These are phyloP conservation scores for Lachnum nothofagi DNA, from an alignment of 2,329 filamentous ascomycete species.

Conservation along the genomic window DNA sequence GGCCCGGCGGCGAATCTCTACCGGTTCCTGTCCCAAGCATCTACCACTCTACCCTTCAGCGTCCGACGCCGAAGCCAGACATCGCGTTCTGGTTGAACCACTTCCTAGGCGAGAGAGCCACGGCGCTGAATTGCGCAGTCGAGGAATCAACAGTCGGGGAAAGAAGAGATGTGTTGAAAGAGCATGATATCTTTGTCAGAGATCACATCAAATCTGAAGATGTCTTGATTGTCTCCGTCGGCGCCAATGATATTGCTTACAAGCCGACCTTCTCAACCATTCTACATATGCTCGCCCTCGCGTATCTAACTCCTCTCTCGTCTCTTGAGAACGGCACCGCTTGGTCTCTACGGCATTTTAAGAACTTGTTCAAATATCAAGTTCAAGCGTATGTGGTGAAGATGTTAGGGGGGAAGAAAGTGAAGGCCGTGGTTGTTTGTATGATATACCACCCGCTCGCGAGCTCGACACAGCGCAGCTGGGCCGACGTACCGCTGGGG, in stretches of 20 bases:
- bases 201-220: conserved; percentile 14
- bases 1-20: conserved; percentile 10
- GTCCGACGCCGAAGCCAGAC: conserved; percentile 16
- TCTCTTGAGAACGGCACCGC: conserved; percentile 9
- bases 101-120: conserved; percentile 12
- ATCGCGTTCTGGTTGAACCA: conserved; percentile 20
- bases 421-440: conserved; percentile 13
- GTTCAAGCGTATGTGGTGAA: conserved; percentile 14
- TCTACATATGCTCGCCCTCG: conserved; percentile 15
- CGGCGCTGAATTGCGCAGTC: conserved; percentile 15
- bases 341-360: conserved; percentile 13
- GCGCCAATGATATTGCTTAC: conserved; percentile 18
- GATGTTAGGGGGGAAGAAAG: conserved; percentile 14
- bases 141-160: conserved; percentile 13
- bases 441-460: conserved; percentile 20
- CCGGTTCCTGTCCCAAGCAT: conserved; percentile 13
- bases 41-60: conserved; percentile 14
- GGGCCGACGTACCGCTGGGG: conserved; percentile 13
- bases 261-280: conserved; percentile 16
- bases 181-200: conserved; percentile 16
- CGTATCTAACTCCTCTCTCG: conserved; percentile 13
- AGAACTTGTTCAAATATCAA: conserved; percentile 13
- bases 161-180: conserved; percentile 6
- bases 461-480: conserved; percentile 10
- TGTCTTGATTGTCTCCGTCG: conserved; percentile 17